A percentile compares a stretch with the other conserved stretches of the same genome.
phyloP scores from a whole-genome alignment of 805 yeast species.

The Metschnikowia kofuensis region DNA sequence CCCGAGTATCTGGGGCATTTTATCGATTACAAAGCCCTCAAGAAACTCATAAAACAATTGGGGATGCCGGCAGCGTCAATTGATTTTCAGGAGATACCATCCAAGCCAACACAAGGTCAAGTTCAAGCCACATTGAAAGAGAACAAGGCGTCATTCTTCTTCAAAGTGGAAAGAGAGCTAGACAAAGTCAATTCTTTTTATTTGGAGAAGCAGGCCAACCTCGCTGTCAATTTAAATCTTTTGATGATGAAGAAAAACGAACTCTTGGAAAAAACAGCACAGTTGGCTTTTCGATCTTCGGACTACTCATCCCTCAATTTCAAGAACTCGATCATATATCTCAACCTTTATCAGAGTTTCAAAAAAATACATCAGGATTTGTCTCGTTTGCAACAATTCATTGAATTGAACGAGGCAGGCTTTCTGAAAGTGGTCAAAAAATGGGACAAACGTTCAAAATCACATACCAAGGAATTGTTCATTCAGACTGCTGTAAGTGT shows the following conservation, averaged over 20 bases:
- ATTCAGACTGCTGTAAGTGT: slow-evolving; percentile 90
- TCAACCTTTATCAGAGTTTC: slow-evolving; percentile 83
- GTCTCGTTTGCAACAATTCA: slow-evolving; percentile 85
- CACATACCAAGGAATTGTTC: slow-evolving; percentile 90
- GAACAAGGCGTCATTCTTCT: slow-evolving; percentile 85
- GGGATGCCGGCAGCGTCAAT: slow-evolving; percentile 42
- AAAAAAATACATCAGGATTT: slow-evolving; percentile 87
- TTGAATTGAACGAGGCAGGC: slow-evolving; percentile 93
- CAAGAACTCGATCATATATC: slow-evolving; percentile 71
- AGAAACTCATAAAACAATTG: slow-evolving; percentile 84
- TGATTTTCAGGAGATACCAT: slow-evolving; percentile 15
- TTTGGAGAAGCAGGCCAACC: slow-evolving; percentile 84
- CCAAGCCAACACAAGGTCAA: slow-evolving; percentile 28
- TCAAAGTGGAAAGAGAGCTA: slow-evolving; percentile 87
- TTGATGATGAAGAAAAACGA: slow-evolving; percentile 68
- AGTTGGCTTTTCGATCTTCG: slow-evolving; percentile 10
- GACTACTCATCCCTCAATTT: slow-evolving; percentile 30
- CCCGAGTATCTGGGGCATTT: slow-evolving; percentile 95
- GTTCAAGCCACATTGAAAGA: slow-evolving; percentile 62
- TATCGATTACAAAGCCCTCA: slow-evolving; percentile 90
- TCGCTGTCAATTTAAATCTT: slow-evolving; percentile 74
- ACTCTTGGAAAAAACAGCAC: slow-evolving; percentile 30
- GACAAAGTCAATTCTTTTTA: slow-evolving; percentile 95
- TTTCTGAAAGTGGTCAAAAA: slow-evolving; percentile 93
- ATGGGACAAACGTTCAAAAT: slow-evolving; percentile 96